Conservation (phyloP, 2,329 filamentous ascomycete genomes). For the Monosporascus sp. region DNA sequence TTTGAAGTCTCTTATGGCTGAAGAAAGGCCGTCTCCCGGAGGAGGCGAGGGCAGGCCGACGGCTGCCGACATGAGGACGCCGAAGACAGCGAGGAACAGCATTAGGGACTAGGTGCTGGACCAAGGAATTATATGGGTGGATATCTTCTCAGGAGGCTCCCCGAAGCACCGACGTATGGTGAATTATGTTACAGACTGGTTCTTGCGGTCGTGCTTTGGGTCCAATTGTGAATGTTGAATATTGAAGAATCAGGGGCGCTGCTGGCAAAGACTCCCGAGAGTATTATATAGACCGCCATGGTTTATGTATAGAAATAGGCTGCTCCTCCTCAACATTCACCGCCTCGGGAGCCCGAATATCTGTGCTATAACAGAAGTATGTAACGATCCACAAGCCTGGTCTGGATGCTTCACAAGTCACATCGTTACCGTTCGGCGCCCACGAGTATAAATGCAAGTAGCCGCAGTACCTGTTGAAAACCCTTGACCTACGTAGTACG, state of each 20-base stretch:
- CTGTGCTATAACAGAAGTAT: neutral
- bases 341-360: neutral
- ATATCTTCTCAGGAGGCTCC: too few species aligned
- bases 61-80: neutral
- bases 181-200: too few species aligned
- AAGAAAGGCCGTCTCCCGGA: neutral
- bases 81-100: neutral
- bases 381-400: neutral
- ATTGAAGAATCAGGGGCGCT: neutral
- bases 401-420: neutral
- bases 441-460: neutral
- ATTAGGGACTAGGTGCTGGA: neutral
- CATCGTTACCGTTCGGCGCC: neutral
- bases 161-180: too few species aligned
- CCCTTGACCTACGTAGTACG: neutral
- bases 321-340: neutral
- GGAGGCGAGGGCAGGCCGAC: neutral
- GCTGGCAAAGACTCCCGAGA: neutral
- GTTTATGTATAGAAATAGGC: neutral
- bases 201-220: too few species aligned
- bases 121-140: neutral
- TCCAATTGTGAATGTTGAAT: too few species aligned
- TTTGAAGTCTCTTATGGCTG: neutral
- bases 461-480: neutral
- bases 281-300: neutral